Conservation (phyloP, 2,329 filamentous ascomycete genomes). For the Ceratocystis smalleyi region DNA sequence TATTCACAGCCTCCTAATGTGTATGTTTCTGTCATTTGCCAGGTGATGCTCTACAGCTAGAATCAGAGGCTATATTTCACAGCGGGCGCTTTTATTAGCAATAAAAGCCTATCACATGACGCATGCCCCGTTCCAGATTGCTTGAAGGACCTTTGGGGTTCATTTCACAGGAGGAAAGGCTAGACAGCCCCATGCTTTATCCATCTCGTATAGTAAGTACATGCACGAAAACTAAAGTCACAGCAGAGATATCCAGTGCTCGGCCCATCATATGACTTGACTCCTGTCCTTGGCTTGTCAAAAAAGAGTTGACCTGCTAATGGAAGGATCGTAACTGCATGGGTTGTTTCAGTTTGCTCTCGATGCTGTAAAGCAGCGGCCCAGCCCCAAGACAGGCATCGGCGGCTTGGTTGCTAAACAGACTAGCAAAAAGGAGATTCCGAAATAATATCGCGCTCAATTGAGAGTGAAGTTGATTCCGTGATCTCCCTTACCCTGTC, state of each 20-base stretch:
- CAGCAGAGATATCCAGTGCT: background rate
- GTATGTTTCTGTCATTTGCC: background rate
- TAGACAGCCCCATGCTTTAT: background rate
- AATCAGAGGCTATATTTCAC: background rate
- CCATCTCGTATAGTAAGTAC: background rate
- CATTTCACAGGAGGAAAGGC: background rate
- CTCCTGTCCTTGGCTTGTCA: background rate
- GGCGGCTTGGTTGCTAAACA: background rate
- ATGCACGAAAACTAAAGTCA: background rate
- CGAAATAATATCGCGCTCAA: background rate
- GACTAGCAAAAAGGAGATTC: background rate
- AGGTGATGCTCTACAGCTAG: background rate
- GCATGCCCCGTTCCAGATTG: background rate
- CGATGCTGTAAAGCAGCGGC: background rate
- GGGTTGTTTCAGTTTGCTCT: background rate
- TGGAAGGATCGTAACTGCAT: background rate
- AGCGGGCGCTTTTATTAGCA: background rate
- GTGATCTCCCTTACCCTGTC: slow-evolving; percentile 4
- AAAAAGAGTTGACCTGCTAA: background rate
- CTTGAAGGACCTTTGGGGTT: background rate
- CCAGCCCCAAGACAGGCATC: background rate
- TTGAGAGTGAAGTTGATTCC: background rate
- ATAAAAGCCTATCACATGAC: background rate
- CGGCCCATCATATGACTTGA: background rate
- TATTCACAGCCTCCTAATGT: background rate